These are phyloP conservation scores for Rhizophlyctis rosea DNA, from an alignment of 192 early-diverging fungal species.

Conservation along the genomic window DNA sequence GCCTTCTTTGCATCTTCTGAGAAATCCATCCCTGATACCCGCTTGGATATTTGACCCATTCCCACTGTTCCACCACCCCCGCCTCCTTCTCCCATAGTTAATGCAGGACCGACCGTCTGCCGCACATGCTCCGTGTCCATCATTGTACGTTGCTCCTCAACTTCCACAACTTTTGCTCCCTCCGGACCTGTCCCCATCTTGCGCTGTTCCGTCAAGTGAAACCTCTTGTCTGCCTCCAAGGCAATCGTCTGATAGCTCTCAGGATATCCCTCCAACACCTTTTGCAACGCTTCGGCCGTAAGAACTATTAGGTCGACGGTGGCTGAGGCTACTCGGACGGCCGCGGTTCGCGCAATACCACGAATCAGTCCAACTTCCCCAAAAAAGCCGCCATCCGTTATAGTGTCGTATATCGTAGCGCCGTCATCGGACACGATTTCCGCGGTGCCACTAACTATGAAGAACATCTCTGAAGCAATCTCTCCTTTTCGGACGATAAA, in stretches of 20 bases:
- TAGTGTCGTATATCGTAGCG: constrained; percentile 40
- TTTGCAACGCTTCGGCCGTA: constrained; percentile 34
- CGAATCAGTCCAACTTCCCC: constrained; percentile 53
- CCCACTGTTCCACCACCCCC: too few species aligned
- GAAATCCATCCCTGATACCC: too few species aligned
- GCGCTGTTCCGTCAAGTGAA: constrained; percentile 33
- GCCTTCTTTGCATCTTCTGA: too few species aligned
- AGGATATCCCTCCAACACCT: constrained; percentile 44
- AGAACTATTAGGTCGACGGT: constrained; percentile 42
- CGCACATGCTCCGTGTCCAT: too few species aligned
- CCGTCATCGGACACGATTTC: constrained; percentile 54
- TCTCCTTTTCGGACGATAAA: constrained; percentile 50
- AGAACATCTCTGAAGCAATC: constrained; percentile 47
- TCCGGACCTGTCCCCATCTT: constrained; percentile 10
- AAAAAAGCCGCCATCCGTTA: constrained; percentile 51
- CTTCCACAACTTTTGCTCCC: background rate
- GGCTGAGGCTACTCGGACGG: constrained; percentile 32
- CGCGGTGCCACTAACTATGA: constrained; percentile 47
- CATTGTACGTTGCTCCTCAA: too few species aligned
- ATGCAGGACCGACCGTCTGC: too few species aligned
- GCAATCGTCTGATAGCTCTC: constrained; percentile 47
- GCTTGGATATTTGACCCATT: too few species aligned
- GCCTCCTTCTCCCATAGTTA: too few species aligned
- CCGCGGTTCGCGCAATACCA: constrained; percentile 43
- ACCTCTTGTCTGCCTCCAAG: constrained; percentile 46